Evolutionary conservation across 345 rosid genomes (phyloP), one percentile per base, ranked within the genome.

Genomic region (Gossypioides kirkii): DNA sequence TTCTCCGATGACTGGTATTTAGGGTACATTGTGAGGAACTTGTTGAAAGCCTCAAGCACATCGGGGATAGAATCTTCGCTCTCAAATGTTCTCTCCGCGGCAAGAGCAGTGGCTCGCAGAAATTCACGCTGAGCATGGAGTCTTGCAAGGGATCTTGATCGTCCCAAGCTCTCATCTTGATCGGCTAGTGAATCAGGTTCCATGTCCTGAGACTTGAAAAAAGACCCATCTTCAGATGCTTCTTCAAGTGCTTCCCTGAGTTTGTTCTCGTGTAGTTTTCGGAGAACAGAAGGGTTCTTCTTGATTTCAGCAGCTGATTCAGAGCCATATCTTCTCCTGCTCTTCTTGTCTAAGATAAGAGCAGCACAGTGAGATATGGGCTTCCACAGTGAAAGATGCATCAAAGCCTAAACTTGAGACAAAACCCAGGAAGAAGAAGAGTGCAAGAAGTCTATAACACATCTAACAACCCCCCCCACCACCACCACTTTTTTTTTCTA

Each of bases 321-420:
- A 9, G 97, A 84, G 70, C 88, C 97, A 84, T 87, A 86, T 74
- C 86, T 83, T 75, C 79, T 91, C 70, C 86, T 83, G 81, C 90
- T 83, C 93, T 87, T 93, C 90, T 93, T 93, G 86, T 92, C 96
- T 43, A 95, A 80, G 71, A 91, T 79, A 10, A 93, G 86, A 79
- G 99, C 94, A 82, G 97, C 97, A 81, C 99, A 91, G 85, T 91
- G 96, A 71, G 97, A 88, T 78, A 96, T 87, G 66, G 99, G 98
- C 81, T 96, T 96, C 99, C 99, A 96, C 77, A 91, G 83, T 79
- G 96, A 96, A 81, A 94, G 87, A 90, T 91, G 98, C 99, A 96
- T 96, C 79, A 82, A 82, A 78, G 41, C 82, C 61, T 64, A 71
- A 78, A 46, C 73, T 12, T 59, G 53, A 66, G 28, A 74, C 63